These are phyloP conservation scores for California macrophylla DNA, from an alignment of 441 rosid genomes.

Conservation along the genomic window DNA sequence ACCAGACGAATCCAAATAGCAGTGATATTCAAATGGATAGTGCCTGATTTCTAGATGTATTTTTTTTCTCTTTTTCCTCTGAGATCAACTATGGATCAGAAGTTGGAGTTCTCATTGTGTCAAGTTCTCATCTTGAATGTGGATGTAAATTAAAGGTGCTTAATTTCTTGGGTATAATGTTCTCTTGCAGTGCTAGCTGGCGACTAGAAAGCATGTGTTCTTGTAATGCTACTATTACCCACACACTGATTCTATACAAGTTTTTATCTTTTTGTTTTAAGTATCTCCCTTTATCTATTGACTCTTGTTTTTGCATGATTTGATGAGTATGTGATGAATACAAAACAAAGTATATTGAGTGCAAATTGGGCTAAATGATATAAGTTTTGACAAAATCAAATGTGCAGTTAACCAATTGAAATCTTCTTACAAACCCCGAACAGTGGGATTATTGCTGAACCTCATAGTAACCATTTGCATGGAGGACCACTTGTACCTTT, in stretches of 20 bases:
- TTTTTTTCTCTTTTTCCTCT: neutral
- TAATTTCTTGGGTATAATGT: neutral
- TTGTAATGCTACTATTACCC: constrained; percentile 2
- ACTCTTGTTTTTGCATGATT: too few species aligned
- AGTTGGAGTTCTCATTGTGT: constrained; percentile 13
- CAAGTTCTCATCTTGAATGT: constrained; percentile 14
- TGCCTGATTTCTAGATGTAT: constrained; percentile 27
- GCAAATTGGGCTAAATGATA: too few species aligned
- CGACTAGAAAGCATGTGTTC: constrained; percentile 1
- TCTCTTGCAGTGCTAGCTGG: neutral
- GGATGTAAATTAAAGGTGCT: constrained; percentile 19
- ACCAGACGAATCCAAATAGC: constrained; percentile 29
- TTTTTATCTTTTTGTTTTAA: neutral
- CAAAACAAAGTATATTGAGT: too few species aligned
- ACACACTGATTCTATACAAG: neutral
- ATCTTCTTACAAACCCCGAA: too few species aligned
- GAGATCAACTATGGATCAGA: constrained; percentile 15
- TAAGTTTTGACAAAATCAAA: too few species aligned
- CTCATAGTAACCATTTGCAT: too few species aligned
- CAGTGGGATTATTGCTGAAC: too few species aligned
- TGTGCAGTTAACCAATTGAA: too few species aligned
- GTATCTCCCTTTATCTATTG: too few species aligned
- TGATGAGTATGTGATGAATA: too few species aligned
- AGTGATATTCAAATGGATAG: constrained; percentile 61
- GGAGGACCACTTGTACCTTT: too few species aligned